Percentiles rank a stretch among this genome's conserved stretches.
phyloP scores from a whole-genome alignment of 257 asterid species.

The Thymus quinquecostatus region DNA sequence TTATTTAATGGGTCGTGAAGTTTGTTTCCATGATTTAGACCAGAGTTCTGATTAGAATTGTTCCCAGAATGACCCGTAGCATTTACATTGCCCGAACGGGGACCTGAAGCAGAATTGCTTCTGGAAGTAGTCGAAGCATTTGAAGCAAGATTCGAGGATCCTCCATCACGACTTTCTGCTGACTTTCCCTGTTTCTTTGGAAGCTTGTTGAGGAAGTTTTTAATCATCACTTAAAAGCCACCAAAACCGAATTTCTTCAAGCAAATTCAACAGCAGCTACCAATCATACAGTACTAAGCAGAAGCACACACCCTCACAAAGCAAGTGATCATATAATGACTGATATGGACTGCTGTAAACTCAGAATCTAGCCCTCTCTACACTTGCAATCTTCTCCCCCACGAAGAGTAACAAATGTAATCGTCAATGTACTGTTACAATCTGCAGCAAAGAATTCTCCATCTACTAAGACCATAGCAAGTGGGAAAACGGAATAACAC shows the following conservation, averaged over 20 bases:
- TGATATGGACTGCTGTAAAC: too few relatives aligned
- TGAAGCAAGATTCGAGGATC: constrained; percentile 47
- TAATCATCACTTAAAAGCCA: constrained; percentile 58
- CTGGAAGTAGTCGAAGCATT: constrained; percentile 51
- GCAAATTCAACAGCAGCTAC: constrained; percentile 24
- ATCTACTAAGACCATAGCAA: constrained; percentile 39
- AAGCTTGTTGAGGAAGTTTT: constrained; percentile 73
- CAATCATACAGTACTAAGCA: constrained; percentile 20
- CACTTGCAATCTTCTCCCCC: constrained; percentile 37
- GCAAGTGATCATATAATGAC: constrained; percentile 27
- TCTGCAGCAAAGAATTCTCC: constrained; percentile 30
- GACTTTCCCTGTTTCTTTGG: constrained; percentile 73
- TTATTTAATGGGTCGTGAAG: constrained; percentile 34
- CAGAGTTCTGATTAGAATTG: constrained; percentile 43
- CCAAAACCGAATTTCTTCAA: constrained; percentile 37
- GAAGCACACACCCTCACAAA: constrained; percentile 19
- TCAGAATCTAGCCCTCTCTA: constrained; percentile 17
- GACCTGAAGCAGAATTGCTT: constrained; percentile 40
- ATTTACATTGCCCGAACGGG: constrained; percentile 47
- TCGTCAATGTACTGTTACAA: constrained; percentile 10
- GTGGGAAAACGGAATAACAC: constrained; percentile 26
- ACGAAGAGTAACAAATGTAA: constrained; percentile 7
- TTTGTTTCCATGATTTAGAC: constrained; percentile 43
- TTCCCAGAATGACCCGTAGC: constrained; percentile 40
- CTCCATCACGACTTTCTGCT: constrained; percentile 73